Conservation (phyloP, 139 green algal species). For the Ostreobium quekettii region DNA sequence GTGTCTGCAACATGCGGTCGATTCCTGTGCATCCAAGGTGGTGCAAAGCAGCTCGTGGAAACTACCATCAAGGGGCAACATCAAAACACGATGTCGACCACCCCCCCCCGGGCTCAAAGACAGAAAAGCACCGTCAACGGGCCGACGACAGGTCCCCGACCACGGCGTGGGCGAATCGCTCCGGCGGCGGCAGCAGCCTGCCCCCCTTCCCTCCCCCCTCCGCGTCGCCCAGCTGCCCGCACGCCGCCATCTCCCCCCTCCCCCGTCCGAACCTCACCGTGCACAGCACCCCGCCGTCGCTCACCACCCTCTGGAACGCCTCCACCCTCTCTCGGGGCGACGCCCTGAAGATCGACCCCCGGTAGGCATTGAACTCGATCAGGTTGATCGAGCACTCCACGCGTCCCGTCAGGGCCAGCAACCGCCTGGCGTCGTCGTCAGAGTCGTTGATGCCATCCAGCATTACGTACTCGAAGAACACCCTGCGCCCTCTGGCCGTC, state of each 20-base stretch:
- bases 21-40: too few species aligned
- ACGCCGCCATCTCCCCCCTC: constrained; percentile 79
- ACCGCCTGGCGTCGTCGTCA: not conserved
- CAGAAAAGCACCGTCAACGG: too few species aligned
- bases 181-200: too few species aligned
- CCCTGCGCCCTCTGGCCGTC: constrained; percentile 44
- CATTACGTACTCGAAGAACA: constrained; percentile 97
- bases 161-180: too few species aligned
- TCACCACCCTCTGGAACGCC: constrained; percentile 48
- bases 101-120: too few species aligned
- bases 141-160: too few species aligned
- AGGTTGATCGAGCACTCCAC: constrained; percentile 74
- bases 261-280: constrained; percentile 63
- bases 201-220: too few species aligned
- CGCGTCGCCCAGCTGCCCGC: constrained; percentile 67
- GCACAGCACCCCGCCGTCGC: constrained; percentile 51
- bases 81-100: too few species aligned
- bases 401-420: constrained; percentile 34
- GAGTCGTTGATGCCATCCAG: constrained; percentile 75
- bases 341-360: constrained; percentile 35
- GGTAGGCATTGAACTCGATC: constrained; percentile 79
- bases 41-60: too few species aligned
- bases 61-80: too few species aligned
- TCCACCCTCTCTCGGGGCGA: constrained; percentile 33
- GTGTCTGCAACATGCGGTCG: too few species aligned